phyloP scores from a whole-genome alignment of 768 basidiomycete species.

The Tylopilus sp. region DNA sequence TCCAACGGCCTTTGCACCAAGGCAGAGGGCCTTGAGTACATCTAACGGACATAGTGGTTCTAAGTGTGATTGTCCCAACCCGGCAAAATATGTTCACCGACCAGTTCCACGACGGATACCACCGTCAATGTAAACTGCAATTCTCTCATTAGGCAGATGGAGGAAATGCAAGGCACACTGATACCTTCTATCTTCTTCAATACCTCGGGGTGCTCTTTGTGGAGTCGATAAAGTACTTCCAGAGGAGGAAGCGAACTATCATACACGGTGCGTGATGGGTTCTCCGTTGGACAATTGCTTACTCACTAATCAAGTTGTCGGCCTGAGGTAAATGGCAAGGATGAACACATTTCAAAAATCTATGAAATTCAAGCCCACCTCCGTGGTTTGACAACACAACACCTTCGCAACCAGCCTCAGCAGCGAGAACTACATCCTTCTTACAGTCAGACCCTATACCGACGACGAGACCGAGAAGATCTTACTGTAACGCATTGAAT shows the following conservation, averaged over 20 bases:
- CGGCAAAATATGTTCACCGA: slow-evolving; percentile 30
- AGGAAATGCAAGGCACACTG: not conserved
- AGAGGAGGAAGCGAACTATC: slow-evolving; percentile 70
- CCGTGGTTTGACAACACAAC: slow-evolving; percentile 92
- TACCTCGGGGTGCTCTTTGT: slow-evolving; percentile 69
- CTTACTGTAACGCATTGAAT: slow-evolving; percentile 68
- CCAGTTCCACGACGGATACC: slow-evolving; percentile 72
- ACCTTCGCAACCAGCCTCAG: slow-evolving; percentile 79
- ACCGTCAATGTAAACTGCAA: slow-evolving; percentile 83
- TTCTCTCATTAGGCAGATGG: slow-evolving; percentile 5
- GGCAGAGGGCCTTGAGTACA: slow-evolving; percentile 84
- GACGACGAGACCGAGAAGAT: not conserved
- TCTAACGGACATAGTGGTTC: slow-evolving; percentile 38
- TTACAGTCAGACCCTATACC: slow-evolving; percentile 11
- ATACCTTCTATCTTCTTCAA: slow-evolving; percentile 68
- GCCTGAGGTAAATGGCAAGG: slow-evolving; percentile 31
- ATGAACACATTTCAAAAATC: not conserved
- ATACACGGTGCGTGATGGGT: slow-evolving; percentile 12
- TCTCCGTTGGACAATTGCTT: not conserved
- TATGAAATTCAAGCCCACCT: slow-evolving; percentile 39
- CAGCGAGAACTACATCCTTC: slow-evolving; percentile 84
- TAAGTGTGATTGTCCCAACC: not conserved
- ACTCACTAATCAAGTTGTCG: slow-evolving; percentile 80
- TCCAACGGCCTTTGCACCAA: slow-evolving; percentile 86
- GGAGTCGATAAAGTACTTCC: slow-evolving; percentile 73